phyloP scores from a whole-genome alignment of 2,329 filamentous ascomycete genomes.

The Fusarium nanum region DNA sequence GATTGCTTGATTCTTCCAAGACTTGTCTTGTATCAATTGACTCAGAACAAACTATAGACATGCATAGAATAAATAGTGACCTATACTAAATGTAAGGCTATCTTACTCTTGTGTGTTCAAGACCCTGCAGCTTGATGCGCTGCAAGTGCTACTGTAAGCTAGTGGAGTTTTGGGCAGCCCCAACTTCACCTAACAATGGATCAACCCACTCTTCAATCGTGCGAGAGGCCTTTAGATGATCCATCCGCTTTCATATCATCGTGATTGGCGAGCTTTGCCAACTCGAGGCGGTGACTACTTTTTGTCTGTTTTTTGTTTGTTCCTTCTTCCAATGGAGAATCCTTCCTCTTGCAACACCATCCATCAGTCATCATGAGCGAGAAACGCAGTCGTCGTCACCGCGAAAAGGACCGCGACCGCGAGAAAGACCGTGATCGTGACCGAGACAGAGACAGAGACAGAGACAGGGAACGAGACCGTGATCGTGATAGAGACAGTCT shows the following conservation, averaged over 20 bases:
- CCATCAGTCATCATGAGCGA: slow-evolving; percentile 44
- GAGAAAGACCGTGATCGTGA: not conserved
- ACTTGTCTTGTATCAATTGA: not conserved
- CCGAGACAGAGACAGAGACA: not conserved
- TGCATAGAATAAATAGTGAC: not conserved
- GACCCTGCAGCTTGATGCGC: slow-evolving; percentile 13
- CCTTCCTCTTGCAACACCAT: slow-evolving; percentile 12
- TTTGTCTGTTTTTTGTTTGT: not conserved
- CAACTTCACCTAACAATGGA: slow-evolving; percentile 23
- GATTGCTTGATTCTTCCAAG: not conserved
- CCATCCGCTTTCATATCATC: slow-evolving; percentile 33
- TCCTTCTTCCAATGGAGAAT: slow-evolving; percentile 10
- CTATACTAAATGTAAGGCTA: not conserved
- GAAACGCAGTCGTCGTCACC: slow-evolving; percentile 31
- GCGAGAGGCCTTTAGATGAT: slow-evolving; percentile 31
- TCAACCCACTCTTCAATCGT: slow-evolving; percentile 37
- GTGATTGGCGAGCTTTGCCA: slow-evolving; percentile 43
- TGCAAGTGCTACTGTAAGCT: slow-evolving; percentile 7
- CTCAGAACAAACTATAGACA: not conserved
- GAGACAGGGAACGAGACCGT: not conserved
- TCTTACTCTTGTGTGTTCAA: not conserved
- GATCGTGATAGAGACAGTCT: slow-evolving; percentile 40
- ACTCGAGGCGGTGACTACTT: slow-evolving; percentile 32
- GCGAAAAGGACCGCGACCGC: not conserved
- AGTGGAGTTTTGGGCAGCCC: slow-evolving; percentile 8